Conservation (phyloP, 164 flowering plant genomes). For the Magnolia kwangsiensis region DNA sequence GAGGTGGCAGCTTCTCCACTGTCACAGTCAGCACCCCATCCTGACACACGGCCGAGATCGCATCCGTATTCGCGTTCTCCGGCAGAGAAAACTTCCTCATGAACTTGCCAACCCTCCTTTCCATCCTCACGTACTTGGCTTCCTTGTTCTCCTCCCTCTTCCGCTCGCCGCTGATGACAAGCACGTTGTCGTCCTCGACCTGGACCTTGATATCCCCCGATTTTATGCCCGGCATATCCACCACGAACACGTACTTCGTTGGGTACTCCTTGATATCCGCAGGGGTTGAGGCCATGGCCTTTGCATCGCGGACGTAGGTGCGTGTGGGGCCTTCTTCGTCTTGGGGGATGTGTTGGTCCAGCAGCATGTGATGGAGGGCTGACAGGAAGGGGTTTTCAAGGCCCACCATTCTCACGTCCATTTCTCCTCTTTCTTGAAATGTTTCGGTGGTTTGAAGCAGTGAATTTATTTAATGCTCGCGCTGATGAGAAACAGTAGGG, state of each 20-base stretch:
- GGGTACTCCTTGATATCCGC: slow-evolving; percentile 55
- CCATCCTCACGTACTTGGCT: slow-evolving; percentile 53
- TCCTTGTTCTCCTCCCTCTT: slow-evolving; percentile 42
- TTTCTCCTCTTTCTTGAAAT: not conserved
- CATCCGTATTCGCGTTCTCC: slow-evolving; percentile 46
- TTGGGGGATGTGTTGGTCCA: slow-evolving; percentile 26
- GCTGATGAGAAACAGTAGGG: no score
- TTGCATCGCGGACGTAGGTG: slow-evolving; percentile 57
- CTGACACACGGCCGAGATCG: slow-evolving; percentile 42
- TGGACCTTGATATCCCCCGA: slow-evolving; percentile 45
- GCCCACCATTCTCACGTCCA: slow-evolving; percentile 7
- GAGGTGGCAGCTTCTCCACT: slow-evolving; percentile 57
- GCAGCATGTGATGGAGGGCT: slow-evolving; percentile 38
- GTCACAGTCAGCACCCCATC: slow-evolving; percentile 65
- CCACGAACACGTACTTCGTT: slow-evolving; percentile 36
- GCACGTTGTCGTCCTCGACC: slow-evolving; percentile 46
- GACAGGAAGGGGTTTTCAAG: slow-evolving; percentile 33
- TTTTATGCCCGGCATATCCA: slow-evolving; percentile 61
- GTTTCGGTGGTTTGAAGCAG: no score
- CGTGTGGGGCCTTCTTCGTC: slow-evolving; percentile 30
- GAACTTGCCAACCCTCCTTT: slow-evolving; percentile 56
- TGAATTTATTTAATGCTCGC: no score
- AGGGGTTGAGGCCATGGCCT: slow-evolving; percentile 61
- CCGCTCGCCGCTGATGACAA: slow-evolving; percentile 44
- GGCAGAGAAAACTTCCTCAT: slow-evolving; percentile 62